Base-by-base conservation (phyloP, 2,329 filamentous ascomycete genomes). In the Pseudogymnoascus sp. region DNA sequence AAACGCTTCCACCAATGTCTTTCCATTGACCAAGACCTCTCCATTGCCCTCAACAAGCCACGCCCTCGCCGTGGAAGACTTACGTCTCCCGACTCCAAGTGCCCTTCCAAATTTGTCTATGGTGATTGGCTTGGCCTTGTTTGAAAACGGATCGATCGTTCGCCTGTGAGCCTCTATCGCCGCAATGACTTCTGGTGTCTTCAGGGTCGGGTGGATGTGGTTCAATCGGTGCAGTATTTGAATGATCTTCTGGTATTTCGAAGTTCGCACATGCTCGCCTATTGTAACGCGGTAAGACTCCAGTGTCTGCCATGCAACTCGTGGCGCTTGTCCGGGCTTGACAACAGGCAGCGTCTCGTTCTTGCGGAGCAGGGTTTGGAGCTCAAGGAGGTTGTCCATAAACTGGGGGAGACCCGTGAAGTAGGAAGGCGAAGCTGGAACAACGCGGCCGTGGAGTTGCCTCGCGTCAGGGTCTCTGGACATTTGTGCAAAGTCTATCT, bases 31-130 rank as follows among this genome's bases (percentile, higher is more conserved):
- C 69, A 96, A 75, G 13, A 96, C 86, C 77, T 97, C 89, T 13
- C 95, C 96, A 10, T 90, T 91, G 5, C 95, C 95, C 77, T 97
- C 93, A 4, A 99, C 91, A 21, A 99, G 79, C 79, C 87, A 96
- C 8, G 91, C 95, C 63, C 87, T 86, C 1, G 95, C 95, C 24
- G 86, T 86, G 2, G 92, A 93, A 42, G 88, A 86, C 83, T 99
- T 99, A 75, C 95, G 86, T 77, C 88, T 86, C 53, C 95, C 95
- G 59, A 90, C 86, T 1, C 89, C 95, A 62, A 90, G 80, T 11
- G 93, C 86, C 64, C 91, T 83, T 11, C 96, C 95, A 68, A 86
- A 86, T 66, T 83, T 81, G 75, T 97, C 93, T 65, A 97, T 80
- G 2, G 81, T 77, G 19, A 83, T 80, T n/a, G 84, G 82, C 61